Base-by-base conservation (phyloP, 345 rosid species). In the Garcia nutans region DNA sequence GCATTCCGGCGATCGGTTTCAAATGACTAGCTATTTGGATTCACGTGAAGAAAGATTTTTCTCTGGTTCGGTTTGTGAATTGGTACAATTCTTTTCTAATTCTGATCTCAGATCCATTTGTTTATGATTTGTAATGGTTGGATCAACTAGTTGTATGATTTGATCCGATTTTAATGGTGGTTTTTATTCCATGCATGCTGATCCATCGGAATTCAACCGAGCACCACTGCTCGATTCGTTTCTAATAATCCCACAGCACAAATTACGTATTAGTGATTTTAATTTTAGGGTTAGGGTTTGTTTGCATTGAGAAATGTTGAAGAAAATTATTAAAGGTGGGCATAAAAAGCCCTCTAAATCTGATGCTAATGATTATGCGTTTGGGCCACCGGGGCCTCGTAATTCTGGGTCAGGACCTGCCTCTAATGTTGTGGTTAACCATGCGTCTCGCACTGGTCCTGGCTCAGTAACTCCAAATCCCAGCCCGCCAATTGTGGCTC, bases 321-420 rank as follows among this genome's bases (percentile, higher is more conserved):
- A 88, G 95, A 93, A 90, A 77, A 90, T 91, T 75, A 89, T 93
- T 60, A 93, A 91, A 77, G 92, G 91, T 31, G 95, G 89, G 84
- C 86, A 83, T 55, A 80, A 81, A 76, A 93, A 90, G 90, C 83
- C 87, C 86, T 86, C 98, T 26, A 92, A 88, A 82, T 75, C 84
- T 28, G 93, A 91, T 28, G 72, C 82, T 3, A 84, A 79, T 59
- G 92, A 89, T 62, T 86, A 71, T 62, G 89, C 89, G 2, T 79
- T 75, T 62, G 85, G 86, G 63, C 83, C 80, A 2, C 80, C 84
- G 0, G 82, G 44, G 19, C 56, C 68, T 49, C 84, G 85, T 8
- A 81, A 81, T 74, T 54, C 87, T 57, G 89, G 86, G n/a, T 65
- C 85, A 54, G 87, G 84, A 16, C 76, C 85, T 59, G 68, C 62